Evolutionary conservation across 2,329 filamentous ascomycete species (phyloP).

Genomic region (Pseudocercospora fuligena): DNA sequence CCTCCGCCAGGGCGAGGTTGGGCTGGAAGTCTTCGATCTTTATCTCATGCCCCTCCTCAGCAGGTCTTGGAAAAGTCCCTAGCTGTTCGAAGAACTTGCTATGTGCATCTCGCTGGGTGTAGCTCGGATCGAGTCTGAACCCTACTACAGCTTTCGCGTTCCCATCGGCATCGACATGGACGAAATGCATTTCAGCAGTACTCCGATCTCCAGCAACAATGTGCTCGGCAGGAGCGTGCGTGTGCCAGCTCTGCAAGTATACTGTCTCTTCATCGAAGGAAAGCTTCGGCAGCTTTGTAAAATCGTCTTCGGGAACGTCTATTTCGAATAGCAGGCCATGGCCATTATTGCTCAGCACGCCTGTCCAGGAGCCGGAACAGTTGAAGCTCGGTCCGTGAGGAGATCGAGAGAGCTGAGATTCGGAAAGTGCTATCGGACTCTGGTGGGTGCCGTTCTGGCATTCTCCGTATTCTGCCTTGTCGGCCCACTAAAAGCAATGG

Average conservation of each 20-base stretch:
- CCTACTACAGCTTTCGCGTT: slow-evolving; percentile 53
- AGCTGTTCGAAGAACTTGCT: slow-evolving; percentile 51
- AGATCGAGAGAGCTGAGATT: slow-evolving; percentile 1
- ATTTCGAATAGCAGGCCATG: slow-evolving; percentile 55
- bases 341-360: slow-evolving; percentile 56
- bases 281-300: slow-evolving; percentile 48
- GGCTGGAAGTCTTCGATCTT: slow-evolving; percentile 27
- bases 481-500: no score
- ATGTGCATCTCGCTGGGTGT: slow-evolving; percentile 29
- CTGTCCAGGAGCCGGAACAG: slow-evolving; percentile 44
- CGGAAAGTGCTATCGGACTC: slow-evolving; percentile 18
- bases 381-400: slow-evolving; percentile 18
- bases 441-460: slow-evolving; percentile 21
- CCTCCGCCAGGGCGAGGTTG: slow-evolving; percentile 43
- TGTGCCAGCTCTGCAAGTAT: slow-evolving; percentile 58
- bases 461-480: background rate
- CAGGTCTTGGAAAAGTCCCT: slow-evolving; percentile 32
- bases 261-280: slow-evolving; percentile 53
- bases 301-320: slow-evolving; percentile 42
- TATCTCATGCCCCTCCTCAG: background rate
- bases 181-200: slow-evolving; percentile 56
- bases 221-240: slow-evolving; percentile 58
- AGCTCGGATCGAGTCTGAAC: slow-evolving; percentile 49
- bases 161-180: slow-evolving; percentile 51
- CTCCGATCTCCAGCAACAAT: slow-evolving; percentile 49